Evolutionary conservation across 2,329 filamentous ascomycete genomes (phyloP).

Genomic region (Rachicladosporium sp.): DNA sequence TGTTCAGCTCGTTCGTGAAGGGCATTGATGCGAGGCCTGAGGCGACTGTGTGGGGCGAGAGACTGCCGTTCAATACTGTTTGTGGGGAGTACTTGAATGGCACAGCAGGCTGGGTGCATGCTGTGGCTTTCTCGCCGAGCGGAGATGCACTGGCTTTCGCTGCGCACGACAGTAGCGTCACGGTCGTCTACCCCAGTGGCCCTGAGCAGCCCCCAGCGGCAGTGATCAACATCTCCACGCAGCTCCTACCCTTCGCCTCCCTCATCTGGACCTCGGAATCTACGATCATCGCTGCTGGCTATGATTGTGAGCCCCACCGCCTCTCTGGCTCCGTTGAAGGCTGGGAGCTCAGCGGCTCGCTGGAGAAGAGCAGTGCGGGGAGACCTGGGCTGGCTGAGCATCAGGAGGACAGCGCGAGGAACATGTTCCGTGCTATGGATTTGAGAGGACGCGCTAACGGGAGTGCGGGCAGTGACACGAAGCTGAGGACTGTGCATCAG

Average conservation of each 20-base stretch:
- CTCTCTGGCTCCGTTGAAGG: conserved; percentile 67
- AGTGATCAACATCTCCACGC: conserved; percentile 80
- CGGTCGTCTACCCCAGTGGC: conserved; percentile 84
- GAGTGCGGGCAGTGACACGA: conserved; percentile 66
- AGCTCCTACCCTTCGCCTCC: conserved; percentile 83
- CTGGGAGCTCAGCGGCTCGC: conserved; percentile 71
- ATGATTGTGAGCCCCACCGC: conserved; percentile 79
- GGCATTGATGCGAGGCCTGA: conserved; percentile 78
- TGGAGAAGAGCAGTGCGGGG: conserved; percentile 50
- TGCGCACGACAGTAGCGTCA: conserved; percentile 91
- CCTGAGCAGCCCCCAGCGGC: conserved; percentile 83
- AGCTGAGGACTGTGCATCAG: conserved; percentile 90
- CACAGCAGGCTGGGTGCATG: conserved; percentile 92
- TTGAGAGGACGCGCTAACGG: conserved; percentile 66
- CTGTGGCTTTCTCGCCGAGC: conserved; percentile 81
- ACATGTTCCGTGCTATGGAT: conserved; percentile 99
- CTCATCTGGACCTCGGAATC: conserved; percentile 83
- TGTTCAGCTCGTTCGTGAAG: conserved; percentile 94
- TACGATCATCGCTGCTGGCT: conserved; percentile 90
- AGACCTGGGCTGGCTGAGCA: conserved; percentile 32
- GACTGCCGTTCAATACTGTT: conserved; percentile 93
- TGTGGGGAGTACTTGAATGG: conserved; percentile 95
- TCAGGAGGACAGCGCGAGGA: conserved; percentile 82
- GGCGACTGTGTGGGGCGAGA: conserved; percentile 83
- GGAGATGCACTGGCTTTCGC: conserved; percentile 90